These are phyloP conservation scores for Dictyostelium capitatum DNA, from an alignment of 78 protist species.

Conservation along the genomic window DNA sequence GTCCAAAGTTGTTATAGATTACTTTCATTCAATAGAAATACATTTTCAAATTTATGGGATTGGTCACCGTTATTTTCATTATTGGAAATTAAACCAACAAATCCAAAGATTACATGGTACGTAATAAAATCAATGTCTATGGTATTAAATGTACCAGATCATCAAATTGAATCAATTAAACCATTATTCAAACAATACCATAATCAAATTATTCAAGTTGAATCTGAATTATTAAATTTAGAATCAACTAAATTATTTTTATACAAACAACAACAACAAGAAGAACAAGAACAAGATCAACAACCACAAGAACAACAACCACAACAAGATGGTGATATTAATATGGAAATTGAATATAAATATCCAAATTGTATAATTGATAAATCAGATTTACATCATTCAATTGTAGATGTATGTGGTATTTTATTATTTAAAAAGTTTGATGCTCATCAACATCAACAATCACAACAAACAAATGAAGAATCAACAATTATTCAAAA, in stretches of 20 bases:
- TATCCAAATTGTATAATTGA: constrained; percentile 21
- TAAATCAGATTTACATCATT: constrained; percentile 28
- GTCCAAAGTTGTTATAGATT: constrained; percentile 60
- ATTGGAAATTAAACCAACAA: constrained; percentile 27
- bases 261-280: not conserved
- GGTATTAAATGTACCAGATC: constrained; percentile 47
- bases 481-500: not conserved
- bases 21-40: constrained; percentile 35
- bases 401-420: constrained; percentile 76
- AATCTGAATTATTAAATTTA: constrained; percentile 32
- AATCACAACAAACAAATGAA: not conserved
- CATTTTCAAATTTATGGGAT: constrained; percentile 64
- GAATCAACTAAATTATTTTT: constrained; percentile 56
- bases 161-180: not conserved
- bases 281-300: not conserved
- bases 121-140: constrained; percentile 51
- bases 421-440: constrained; percentile 58
- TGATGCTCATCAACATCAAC: not conserved
- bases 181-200: constrained; percentile 30
- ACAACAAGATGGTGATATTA: not conserved
- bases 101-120: constrained; percentile 57
- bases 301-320: not conserved
- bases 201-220: constrained; percentile 57
- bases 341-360: not conserved
- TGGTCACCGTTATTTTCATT: constrained; percentile 78